phyloP scores from a whole-genome alignment of 2,329 filamentous ascomycete species.

The Beauveria sp. region DNA sequence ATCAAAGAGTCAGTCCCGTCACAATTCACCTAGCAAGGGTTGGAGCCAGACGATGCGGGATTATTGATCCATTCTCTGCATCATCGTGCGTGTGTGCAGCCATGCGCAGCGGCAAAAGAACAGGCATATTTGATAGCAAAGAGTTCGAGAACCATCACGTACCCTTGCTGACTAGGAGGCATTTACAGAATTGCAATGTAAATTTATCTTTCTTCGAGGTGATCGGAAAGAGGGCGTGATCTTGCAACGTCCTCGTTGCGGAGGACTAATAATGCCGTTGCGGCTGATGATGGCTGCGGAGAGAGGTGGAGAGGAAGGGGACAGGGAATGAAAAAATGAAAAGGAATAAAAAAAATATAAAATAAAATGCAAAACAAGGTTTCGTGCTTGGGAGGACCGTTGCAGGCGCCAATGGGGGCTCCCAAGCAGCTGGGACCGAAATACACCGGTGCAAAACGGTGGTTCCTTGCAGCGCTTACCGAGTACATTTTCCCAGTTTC shows the following conservation, averaged over 20 bases:
- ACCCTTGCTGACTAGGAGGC: neutral
- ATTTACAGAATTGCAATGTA: neutral
- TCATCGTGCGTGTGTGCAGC: neutral
- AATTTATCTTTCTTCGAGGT: neutral
- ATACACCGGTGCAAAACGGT: conserved; percentile 6
- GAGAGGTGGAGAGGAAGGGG: neutral
- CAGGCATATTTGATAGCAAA: too few relatives aligned
- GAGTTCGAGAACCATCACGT: neutral
- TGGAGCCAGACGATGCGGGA: neutral
- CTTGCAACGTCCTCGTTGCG: neutral
- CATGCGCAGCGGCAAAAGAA: neutral
- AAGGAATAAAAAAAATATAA: neutral
- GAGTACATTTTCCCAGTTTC: neutral
- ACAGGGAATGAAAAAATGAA: neutral
- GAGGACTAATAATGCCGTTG: neutral
- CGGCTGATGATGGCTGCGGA: neutral
- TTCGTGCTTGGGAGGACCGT: neutral
- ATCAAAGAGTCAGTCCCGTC: neutral
- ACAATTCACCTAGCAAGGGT: neutral
- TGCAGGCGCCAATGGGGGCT: neutral
- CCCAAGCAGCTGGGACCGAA: conserved; percentile 8
- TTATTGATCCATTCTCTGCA: neutral
- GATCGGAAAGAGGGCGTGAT: neutral
- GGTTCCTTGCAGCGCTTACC: conserved; percentile 8
- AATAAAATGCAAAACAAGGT: neutral